phyloP scores from a whole-genome alignment of 257 asterid genomes.

The Schizonepeta tenuifolia region DNA sequence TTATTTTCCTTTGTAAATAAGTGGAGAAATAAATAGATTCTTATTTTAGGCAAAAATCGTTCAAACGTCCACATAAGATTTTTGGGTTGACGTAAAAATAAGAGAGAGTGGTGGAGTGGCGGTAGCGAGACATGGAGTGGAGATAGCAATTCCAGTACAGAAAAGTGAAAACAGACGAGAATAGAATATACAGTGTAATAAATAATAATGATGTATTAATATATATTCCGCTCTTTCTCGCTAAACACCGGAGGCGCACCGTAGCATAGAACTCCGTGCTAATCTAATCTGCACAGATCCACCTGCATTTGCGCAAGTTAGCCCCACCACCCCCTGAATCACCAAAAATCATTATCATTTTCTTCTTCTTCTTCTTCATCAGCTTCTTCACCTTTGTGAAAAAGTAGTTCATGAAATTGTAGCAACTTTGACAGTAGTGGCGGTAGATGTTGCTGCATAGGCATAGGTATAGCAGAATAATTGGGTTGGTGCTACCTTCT shows the following conservation, averaged over 20 bases:
- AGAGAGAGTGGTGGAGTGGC: background rate
- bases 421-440: conserved; percentile 9
- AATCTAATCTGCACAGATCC: conserved; percentile 46
- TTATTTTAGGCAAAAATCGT: background rate
- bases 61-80: conserved; percentile 11
- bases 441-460: conserved; percentile 27
- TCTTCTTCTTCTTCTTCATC: conserved; percentile 17
- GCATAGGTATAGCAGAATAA: conserved; percentile 45
- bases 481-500: conserved; percentile 43
- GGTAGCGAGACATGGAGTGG: conserved; percentile 24
- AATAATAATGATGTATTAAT: too few species aligned
- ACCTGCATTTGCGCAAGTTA: conserved; percentile 39
- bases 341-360: background rate
- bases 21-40: background rate
- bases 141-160: conserved; percentile 11
- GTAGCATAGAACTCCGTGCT: conserved; percentile 32
- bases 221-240: background rate
- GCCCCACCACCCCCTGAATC: conserved; percentile 36
- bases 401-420: background rate
- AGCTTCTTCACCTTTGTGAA: background rate
- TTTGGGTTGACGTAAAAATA: background rate
- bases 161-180: background rate
- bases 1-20: background rate
- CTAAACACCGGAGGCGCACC: conserved; percentile 10
- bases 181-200: conserved; percentile 13